These are phyloP conservation scores for Iris pallida DNA, from an alignment of 116 monocot genomes.

Conservation along the genomic window DNA sequence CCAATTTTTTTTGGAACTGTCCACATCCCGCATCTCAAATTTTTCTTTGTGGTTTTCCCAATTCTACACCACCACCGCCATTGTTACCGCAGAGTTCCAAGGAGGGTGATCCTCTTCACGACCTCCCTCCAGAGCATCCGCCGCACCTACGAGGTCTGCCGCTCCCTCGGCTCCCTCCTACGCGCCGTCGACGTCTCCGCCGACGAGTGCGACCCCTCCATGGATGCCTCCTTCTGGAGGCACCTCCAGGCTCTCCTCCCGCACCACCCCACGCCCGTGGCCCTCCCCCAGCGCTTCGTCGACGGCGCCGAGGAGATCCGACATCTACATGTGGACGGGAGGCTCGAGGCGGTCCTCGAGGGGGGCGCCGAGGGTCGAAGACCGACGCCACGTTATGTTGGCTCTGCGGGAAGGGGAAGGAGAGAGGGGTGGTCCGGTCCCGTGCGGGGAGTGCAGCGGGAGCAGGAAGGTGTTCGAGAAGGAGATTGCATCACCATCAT, in stretches of 20 bases:
- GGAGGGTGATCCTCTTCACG: constrained; percentile 15
- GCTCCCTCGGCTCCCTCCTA: constrained; percentile 17
- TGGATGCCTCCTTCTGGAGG: constrained; percentile 22
- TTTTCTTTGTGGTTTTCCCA: too few relatives aligned
- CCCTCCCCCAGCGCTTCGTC: constrained; percentile 43
- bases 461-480: constrained; percentile 48
- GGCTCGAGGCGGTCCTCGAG: constrained; percentile 33
- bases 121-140: constrained; percentile 23
- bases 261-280: constrained; percentile 1
- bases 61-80: too few relatives aligned
- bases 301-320: constrained; percentile 43
- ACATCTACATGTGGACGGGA: constrained; percentile 39
- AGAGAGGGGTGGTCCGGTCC: constrained; percentile 40
- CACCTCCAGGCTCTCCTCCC: constrained; percentile 31
- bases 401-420: too few relatives aligned
- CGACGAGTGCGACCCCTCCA: constrained; percentile 22
- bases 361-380: constrained; percentile 34
- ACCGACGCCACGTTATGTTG: constrained; percentile 38
- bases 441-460: constrained; percentile 39
- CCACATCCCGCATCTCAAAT: too few relatives aligned
- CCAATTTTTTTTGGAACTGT: too few relatives aligned
- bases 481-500: too few relatives aligned
- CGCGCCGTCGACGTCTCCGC: constrained; percentile 19
- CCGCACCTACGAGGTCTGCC: constrained; percentile 29
- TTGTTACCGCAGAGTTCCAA: too few relatives aligned